Evolutionary conservation across 768 basidiomycete genomes (phyloP).

Genomic region (Hortiboletus flavorubellus): DNA sequence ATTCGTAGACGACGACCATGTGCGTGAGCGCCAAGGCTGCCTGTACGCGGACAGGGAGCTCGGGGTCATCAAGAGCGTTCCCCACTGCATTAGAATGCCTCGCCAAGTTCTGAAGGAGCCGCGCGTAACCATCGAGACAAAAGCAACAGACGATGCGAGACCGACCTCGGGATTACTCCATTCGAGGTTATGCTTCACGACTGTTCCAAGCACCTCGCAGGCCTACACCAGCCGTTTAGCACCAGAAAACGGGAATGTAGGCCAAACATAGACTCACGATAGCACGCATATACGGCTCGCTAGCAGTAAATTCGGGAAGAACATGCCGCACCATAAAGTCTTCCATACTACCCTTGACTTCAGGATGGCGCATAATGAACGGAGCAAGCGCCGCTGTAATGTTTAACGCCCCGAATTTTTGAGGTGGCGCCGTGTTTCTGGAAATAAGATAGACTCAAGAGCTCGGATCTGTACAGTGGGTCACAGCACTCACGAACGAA

Average conservation of each 20-base stretch:
- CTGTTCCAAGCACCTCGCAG: constrained; percentile 73
- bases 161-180: constrained; percentile 64
- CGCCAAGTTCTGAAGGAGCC: constrained; percentile 50
- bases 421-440: constrained; percentile 52
- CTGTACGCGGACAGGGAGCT: constrained; percentile 81
- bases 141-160: background rate
- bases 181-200: constrained; percentile 63
- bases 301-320: constrained; percentile 62
- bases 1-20: constrained; percentile 60
- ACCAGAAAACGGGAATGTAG: background rate
- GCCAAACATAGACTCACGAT: constrained; percentile 49
- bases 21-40: constrained; percentile 79
- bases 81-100: constrained; percentile 64
- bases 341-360: constrained; percentile 75
- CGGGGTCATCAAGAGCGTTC: constrained; percentile 67
- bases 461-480: background rate
- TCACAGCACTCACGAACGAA: constrained; percentile 51
- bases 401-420: constrained; percentile 83
- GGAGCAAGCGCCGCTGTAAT: constrained; percentile 74
- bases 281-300: constrained; percentile 71
- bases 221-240: constrained; percentile 45
- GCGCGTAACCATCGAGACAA: background rate
- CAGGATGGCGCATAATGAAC: constrained; percentile 82
- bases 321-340: constrained; percentile 72
- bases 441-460: constrained; percentile 1